Base-by-base conservation (phyloP, 306 rosid genomes). In the Lathyrus aphaca region DNA sequence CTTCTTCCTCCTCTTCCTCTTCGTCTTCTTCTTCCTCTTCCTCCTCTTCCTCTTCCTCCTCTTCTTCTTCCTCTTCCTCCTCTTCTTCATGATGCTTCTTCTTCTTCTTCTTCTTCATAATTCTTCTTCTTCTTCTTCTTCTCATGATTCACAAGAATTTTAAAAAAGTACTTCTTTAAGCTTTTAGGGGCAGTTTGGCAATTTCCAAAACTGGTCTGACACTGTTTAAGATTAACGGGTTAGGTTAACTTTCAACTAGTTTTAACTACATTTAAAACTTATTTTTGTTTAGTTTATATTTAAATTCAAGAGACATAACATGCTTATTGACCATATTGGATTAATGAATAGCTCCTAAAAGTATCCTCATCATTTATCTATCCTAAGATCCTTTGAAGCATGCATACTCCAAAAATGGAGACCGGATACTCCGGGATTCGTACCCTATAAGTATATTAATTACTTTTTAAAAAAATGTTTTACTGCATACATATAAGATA, bases 131-230 rank as follows among this genome's bases (percentile, higher is more conserved):
- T 71, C 23, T 53, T 76, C 61, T 8, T 71, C 23, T 5, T 61
- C 63, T 8, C 38, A 62, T 44, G 13, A 60, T 53, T 32, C 66
- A 18, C 29, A 58, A 77, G 46, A 62, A 53, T 48, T 48, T 27
- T 17, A n/a, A 23, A 15, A 44, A 12, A 30, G 37, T 4, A 51
- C 29, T 25, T 25, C 29, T 25, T 6, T 32, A 77, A 54, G 63
- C 45, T 71, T 70, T 54, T 40, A 30, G 58, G 67, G 49, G 30
- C 16, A 38, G 67, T 61, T 61, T 61, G 67, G 49, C 49, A 61
- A 18, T 32, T 38, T 30, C 7, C 46, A 17, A 5, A 63, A 21
- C 37, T 40, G 68, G 53, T 19, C 21, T 63, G 15, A 63, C 12
- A 42, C 18, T 40, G 37, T 14, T 13, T 48, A 15, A 42, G 19